Percentiles rank a stretch among this genome's conserved stretches.
Evolutionary conservation across 2,329 filamentous ascomycete genomes (phyloP).

Genomic region (Monosporascus sp.): DNA sequence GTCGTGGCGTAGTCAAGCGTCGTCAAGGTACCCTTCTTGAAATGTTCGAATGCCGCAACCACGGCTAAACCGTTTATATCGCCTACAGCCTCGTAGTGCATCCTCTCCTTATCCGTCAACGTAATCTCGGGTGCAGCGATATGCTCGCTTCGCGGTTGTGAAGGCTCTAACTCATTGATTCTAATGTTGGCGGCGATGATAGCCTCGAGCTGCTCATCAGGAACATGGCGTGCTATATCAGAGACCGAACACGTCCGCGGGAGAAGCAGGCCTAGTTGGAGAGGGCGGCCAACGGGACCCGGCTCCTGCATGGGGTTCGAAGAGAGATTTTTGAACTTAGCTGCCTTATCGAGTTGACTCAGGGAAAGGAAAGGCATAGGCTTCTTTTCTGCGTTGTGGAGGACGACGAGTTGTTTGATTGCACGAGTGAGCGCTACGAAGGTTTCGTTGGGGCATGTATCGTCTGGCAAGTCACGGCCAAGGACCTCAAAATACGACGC

Average conservation of each 20-base stretch:
- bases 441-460: constrained; percentile 21
- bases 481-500: constrained; percentile 18
- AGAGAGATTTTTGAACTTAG: background rate
- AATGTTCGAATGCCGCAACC: constrained; percentile 19
- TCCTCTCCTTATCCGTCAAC: constrained; percentile 3
- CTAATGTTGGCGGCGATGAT: constrained; percentile 11
- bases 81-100: constrained; percentile 20
- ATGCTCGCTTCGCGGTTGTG: constrained; percentile 2
- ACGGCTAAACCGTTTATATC: constrained; percentile 25
- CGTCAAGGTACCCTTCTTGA: constrained; percentile 9
- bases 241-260: constrained; percentile 6
- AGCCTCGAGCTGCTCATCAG: constrained; percentile 14
- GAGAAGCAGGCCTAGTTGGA: constrained; percentile 1
- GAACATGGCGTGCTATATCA: constrained; percentile 20
- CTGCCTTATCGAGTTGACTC: background rate
- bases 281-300: background rate
- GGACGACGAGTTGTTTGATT: constrained; percentile 21
- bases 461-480: constrained; percentile 22
- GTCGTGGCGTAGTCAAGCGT: constrained; percentile 5
- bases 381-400: constrained; percentile 11
- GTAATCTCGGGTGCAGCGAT: constrained; percentile 14
- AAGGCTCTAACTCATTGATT: constrained; percentile 5
- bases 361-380: constrained; percentile 21
- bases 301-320: background rate
- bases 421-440: constrained; percentile 28